Evolutionary conservation across 2,329 filamentous ascomycete species (phyloP).

Genomic region (Aspergillus sp.): DNA sequence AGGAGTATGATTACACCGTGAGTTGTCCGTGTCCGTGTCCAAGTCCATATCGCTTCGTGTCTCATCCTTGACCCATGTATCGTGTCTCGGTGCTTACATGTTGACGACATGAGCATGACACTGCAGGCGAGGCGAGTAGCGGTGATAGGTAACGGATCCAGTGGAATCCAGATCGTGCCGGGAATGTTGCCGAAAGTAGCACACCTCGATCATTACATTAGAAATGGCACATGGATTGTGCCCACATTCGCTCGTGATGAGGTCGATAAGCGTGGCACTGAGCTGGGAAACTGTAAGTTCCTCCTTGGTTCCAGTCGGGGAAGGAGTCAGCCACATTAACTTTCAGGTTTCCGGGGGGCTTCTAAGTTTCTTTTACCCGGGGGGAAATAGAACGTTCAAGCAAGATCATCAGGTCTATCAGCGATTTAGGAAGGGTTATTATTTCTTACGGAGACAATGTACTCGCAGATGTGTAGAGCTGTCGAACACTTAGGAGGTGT

Average conservation of each 20-base stretch:
- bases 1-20: slow-evolving; percentile 34
- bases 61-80: too few relatives aligned
- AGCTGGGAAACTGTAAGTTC: slow-evolving; percentile 29
- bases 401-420: slow-evolving; percentile 31
- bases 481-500: slow-evolving; percentile 21
- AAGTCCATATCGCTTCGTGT: background rate
- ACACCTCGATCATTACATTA: slow-evolving; percentile 38
- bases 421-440: slow-evolving; percentile 34
- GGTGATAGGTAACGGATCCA: slow-evolving; percentile 41
- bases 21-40: background rate
- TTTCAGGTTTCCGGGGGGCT: too few relatives aligned
- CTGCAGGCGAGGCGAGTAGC: slow-evolving; percentile 34
- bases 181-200: slow-evolving; percentile 40
- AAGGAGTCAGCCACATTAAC: background rate
- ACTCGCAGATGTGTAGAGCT: background rate
- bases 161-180: slow-evolving; percentile 44
- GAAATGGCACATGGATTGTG: slow-evolving; percentile 32
- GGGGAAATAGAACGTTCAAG: slow-evolving; percentile 36
- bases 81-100: background rate
- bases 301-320: background rate
- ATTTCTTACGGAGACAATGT: background rate
- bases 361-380: slow-evolving; percentile 28
- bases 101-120: background rate
- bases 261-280: slow-evolving; percentile 25
- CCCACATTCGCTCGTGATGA: slow-evolving; percentile 29